phyloP scores from a whole-genome alignment of 2,329 filamentous ascomycete species.

The Dothistroma septosporum region DNA sequence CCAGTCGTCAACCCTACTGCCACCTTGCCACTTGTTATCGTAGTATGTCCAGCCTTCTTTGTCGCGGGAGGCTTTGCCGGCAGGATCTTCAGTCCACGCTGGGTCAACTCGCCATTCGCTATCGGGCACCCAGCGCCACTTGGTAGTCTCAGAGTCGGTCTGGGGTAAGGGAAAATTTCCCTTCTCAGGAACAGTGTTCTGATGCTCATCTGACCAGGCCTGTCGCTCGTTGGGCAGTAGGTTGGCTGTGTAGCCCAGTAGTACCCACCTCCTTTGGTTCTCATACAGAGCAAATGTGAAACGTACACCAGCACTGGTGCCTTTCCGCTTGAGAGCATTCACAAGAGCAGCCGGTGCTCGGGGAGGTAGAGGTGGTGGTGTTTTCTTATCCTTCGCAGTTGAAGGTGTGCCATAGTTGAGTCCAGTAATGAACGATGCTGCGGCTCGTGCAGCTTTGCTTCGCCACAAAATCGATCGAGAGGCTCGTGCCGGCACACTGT shows the following conservation, averaged over 20 bases:
- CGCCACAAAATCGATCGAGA: slow-evolving; percentile 87
- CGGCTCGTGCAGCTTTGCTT: slow-evolving; percentile 66
- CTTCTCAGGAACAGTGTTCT: slow-evolving; percentile 72
- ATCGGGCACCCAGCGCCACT: slow-evolving; percentile 78
- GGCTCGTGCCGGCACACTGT: slow-evolving; percentile 80
- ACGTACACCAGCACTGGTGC: slow-evolving; percentile 65
- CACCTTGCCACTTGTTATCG: slow-evolving; percentile 96
- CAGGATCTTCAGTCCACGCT: slow-evolving; percentile 48
- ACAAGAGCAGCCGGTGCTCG: slow-evolving; percentile 18
- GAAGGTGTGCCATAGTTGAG: slow-evolving; percentile 3
- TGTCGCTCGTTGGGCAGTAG: slow-evolving; percentile 86
- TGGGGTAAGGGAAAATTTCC: slow-evolving; percentile 67
- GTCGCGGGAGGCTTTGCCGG: slow-evolving; percentile 36
- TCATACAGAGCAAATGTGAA: slow-evolving; percentile 97
- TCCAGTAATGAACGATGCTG: slow-evolving; percentile 69
- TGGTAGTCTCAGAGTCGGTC: slow-evolving; percentile 59
- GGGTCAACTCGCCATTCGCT: slow-evolving; percentile 86
- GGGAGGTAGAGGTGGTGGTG: slow-evolving; percentile 17
- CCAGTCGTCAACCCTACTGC: slow-evolving; percentile 87
- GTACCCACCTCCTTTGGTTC: slow-evolving; percentile 92
- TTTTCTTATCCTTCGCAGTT: slow-evolving; percentile 33
- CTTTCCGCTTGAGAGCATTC: slow-evolving; percentile 40
- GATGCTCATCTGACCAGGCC: slow-evolving; percentile 93
- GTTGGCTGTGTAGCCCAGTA: slow-evolving; percentile 88
- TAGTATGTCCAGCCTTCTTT: slow-evolving; percentile 94